These are phyloP conservation scores for Claviceps fusiformis DNA, from an alignment of 2,329 filamentous ascomycete genomes.

Conservation along the genomic window DNA sequence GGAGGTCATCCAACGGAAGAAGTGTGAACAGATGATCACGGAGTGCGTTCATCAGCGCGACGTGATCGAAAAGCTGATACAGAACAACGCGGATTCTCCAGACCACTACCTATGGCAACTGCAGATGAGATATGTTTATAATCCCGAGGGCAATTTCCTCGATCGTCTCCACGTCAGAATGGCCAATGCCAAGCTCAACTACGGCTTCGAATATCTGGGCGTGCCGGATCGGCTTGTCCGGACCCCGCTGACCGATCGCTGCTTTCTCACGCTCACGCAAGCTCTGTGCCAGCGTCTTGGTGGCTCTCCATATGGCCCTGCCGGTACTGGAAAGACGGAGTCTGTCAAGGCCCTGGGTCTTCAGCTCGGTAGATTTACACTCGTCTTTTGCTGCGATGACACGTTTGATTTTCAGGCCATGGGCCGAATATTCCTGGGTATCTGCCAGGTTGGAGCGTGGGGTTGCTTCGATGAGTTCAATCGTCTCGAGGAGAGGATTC, in stretches of 20 bases:
- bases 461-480: constrained; percentile 99
- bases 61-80: constrained; percentile 73
- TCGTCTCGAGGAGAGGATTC: constrained; percentile 89
- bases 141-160: constrained; percentile 63
- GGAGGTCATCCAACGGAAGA: constrained; percentile 76
- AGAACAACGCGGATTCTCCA: constrained; percentile 57
- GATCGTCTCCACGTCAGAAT: constrained; percentile 83
- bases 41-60: constrained; percentile 98
- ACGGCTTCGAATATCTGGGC: constrained; percentile 96
- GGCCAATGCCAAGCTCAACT: constrained; percentile 90
- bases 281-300: constrained; percentile 88
- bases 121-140: constrained; percentile 94
- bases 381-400: constrained; percentile 99
- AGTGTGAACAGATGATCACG: constrained; percentile 96
- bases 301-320: constrained; percentile 92
- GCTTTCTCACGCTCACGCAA: constrained; percentile 95
- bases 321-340: constrained; percentile 96
- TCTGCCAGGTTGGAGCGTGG: constrained; percentile 98
- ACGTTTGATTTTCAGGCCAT: constrained; percentile 99
- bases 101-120: constrained; percentile 86
- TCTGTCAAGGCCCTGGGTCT: constrained; percentile 96
- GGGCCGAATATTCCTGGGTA: constrained; percentile 97
- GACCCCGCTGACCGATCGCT: constrained; percentile 92
- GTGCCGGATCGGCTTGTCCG: constrained; percentile 92
- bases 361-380: constrained; percentile 89